Base-by-base conservation (phyloP, 805 yeast genomes). In the Yarrowia sp. region DNA sequence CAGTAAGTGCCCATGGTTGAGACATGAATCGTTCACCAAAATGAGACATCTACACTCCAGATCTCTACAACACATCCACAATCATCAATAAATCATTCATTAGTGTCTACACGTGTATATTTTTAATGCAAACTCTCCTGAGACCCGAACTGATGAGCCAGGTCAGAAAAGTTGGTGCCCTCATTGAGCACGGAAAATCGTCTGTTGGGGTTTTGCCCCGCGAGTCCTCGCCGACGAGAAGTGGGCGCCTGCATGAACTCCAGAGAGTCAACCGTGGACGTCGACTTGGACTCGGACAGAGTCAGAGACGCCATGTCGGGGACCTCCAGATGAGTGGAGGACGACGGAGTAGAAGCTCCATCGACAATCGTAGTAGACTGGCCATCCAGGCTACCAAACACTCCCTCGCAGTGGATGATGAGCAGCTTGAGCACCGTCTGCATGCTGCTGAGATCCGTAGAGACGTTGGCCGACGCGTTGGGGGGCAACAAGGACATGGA, bases 401-500 rank as follows among this genome's bases (percentile, higher is more conserved):
- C 71, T 30, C 68, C 56, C 8, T 73, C 73, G n/a, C 72, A 69
- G 44, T 71, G 67, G 24, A 71, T 78, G 69, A 86, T 86, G 76
- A 85, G 79, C 20, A 79, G 76, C 69, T 83, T 84, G 65, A 86
- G 75, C 63, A 86, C 79, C 30, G 79, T 78, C 76, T 86, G 89
- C 74, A 86, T 78, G 4, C 85, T 82, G 24, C 87, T 85, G 71
- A 85, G 75, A 34, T 82, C 83, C 12, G 84, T 76, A 15, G 86
- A 84, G 79, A 83, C 84, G 9, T 76, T 72, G 1, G 72, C 30
- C 30, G 71, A 70, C 30, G 69, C 68, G 20, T 66, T 56, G 19
- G 72, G 67, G 3, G 80, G 80, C 71, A 86, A 76, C 71, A 85
- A 84, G 76, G 87, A 84, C 87, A 86, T 86, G 5, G 88, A 83